These are phyloP conservation scores for Allium fistulosum DNA, from an alignment of 106 monocot species.

Conservation along the genomic window DNA sequence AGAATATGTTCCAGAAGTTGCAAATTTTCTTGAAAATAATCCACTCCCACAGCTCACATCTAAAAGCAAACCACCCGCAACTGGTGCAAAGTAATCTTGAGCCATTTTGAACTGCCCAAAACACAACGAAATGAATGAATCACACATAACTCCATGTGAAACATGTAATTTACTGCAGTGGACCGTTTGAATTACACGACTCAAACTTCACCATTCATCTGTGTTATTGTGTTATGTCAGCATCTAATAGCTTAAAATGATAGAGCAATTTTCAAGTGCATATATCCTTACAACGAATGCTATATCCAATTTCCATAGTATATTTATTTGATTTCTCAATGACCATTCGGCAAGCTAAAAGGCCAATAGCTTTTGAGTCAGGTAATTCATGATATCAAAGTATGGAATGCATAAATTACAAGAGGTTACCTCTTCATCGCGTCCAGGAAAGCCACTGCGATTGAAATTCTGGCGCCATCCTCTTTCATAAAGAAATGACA, in stretches of 20 bases:
- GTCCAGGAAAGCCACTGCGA: slow-evolving; percentile 61
- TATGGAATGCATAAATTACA: no score
- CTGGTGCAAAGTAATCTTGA: slow-evolving; percentile 82
- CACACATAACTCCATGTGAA: neutral
- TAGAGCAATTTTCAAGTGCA: no score
- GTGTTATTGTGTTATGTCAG: no score
- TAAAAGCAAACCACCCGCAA: slow-evolving; percentile 78
- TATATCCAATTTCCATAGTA: no score
- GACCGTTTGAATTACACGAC: no score
- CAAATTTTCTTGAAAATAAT: slow-evolving; percentile 97
- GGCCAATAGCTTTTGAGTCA: no score
- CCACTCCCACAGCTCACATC: slow-evolving; percentile 99
- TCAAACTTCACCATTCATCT: no score
- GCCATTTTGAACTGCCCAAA: slow-evolving; percentile 87
- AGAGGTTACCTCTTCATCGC: slow-evolving; percentile 48
- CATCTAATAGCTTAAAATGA: no score
- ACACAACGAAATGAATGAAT: slow-evolving; percentile 1
- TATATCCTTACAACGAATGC: no score
- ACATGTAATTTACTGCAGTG: neutral
- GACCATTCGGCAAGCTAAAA: no score
- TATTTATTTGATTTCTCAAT: no score
- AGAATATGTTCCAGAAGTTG: slow-evolving; percentile 66
- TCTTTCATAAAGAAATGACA: slow-evolving; percentile 99
- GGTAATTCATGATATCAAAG: no score
- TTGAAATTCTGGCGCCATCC: slow-evolving; percentile 97